Conservation (phyloP, 1,139 yeast species). For the Taiozyma sp. region DNA sequence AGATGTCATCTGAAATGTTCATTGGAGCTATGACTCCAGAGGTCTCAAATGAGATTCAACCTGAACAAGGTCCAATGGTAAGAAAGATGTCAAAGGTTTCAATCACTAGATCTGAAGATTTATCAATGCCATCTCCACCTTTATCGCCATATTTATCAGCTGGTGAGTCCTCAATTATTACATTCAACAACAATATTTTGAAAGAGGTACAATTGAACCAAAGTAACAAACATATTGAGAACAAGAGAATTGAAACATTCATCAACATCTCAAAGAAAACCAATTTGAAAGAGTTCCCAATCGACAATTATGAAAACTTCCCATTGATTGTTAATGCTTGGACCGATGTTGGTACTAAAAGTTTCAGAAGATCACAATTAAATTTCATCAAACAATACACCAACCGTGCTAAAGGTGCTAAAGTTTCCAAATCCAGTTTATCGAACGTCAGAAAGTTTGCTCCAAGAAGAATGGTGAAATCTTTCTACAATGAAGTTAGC, state of each 20-base stretch:
- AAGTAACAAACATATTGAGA: background rate
- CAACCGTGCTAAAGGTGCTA: constrained; percentile 17
- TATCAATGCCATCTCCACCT: constrained; percentile 59
- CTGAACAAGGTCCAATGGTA: constrained; percentile 11
- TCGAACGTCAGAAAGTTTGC: constrained; percentile 26
- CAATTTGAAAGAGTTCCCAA: constrained; percentile 33
- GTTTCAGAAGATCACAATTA: constrained; percentile 43
- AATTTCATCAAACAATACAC: constrained; percentile 48
- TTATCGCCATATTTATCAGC: constrained; percentile 51
- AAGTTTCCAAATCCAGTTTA: constrained; percentile 22
- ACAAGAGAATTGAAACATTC: constrained; percentile 24
- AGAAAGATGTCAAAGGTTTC: constrained; percentile 24
- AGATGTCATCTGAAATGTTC: constrained; percentile 5
- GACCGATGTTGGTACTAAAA: constrained; percentile 34
- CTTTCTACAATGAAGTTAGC: constrained; percentile 16
- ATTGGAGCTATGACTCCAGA: constrained; percentile 26
- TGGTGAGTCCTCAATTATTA: constrained; percentile 1
- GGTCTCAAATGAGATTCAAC: constrained; percentile 2
- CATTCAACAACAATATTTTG: background rate
- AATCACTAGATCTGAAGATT: constrained; percentile 20
- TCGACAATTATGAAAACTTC: constrained; percentile 43
- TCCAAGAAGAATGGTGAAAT: constrained; percentile 28
- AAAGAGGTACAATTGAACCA: constrained; percentile 3
- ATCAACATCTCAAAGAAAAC: constrained; percentile 10
- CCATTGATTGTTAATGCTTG: constrained; percentile 50